Evolutionary conservation across 2,329 filamentous ascomycete species (phyloP).

Genomic region (Cladorrhinum sp.): DNA sequence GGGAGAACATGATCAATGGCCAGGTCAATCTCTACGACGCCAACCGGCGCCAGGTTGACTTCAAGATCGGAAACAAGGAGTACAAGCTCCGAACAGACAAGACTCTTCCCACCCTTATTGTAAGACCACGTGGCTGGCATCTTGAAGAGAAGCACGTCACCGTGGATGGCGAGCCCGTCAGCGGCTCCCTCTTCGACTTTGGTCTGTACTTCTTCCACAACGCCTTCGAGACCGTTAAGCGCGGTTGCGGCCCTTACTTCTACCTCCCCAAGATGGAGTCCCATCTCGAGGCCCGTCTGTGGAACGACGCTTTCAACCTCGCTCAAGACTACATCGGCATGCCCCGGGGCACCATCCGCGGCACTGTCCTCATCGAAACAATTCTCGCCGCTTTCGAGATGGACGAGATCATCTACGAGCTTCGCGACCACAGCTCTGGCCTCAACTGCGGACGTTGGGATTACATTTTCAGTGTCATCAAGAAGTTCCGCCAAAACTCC

Average conservation of each 20-base stretch:
- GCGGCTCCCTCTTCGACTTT: conserved; percentile 91
- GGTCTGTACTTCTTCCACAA: conserved; percentile 99
- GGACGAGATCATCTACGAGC: conserved; percentile 99
- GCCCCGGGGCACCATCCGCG: conserved; percentile 86
- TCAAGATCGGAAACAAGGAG: conserved; percentile 91
- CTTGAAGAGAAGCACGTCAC: conserved; percentile 98
- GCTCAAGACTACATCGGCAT: conserved; percentile 91
- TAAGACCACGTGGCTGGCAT: conserved; percentile 95
- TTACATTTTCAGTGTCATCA: conserved; percentile 99
- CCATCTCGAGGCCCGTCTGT: conserved; percentile 92
- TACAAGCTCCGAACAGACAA: conserved; percentile 96
- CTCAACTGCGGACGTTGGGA: conserved; percentile 99
- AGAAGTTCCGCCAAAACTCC: conserved; percentile 95
- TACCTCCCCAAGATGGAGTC: conserved; percentile 98
- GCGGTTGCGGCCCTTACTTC: conserved; percentile 90
- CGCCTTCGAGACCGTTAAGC: conserved; percentile 79
- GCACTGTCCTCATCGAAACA: conserved; percentile 94
- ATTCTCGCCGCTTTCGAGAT: conserved; percentile 98
- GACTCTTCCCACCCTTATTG: conserved; percentile 81
- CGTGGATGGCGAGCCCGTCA: conserved; percentile 91
- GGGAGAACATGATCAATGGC: conserved; percentile 99
- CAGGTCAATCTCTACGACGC: conserved; percentile 98
- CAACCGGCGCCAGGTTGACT: conserved; percentile 89
- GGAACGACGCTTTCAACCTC: conserved; percentile 98
- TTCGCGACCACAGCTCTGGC: conserved; percentile 91